These are phyloP conservation scores for Rhododendron henanense DNA, from an alignment of 148 eudicot genomes.

Conservation along the genomic window DNA sequence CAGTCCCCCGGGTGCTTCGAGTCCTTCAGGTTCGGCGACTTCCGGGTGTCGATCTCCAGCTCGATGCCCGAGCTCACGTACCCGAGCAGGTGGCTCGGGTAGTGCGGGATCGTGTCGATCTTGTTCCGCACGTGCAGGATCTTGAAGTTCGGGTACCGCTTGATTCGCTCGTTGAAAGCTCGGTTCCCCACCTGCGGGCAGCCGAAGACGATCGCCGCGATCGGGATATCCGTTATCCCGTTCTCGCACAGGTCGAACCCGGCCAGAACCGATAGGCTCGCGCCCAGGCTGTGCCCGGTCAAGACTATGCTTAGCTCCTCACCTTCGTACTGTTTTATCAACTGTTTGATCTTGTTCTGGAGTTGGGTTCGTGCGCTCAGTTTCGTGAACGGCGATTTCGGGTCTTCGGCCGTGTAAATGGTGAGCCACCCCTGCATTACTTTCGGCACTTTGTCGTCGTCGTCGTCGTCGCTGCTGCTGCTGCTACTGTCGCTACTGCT, in stretches of 20 bases:
- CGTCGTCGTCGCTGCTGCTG: conserved; percentile 5
- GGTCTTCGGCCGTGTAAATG: conserved; percentile 19
- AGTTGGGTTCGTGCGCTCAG: conserved; percentile 15
- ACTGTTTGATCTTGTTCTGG: conserved; percentile 10
- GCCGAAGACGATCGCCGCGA: conserved; percentile 67
- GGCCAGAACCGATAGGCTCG: conserved; percentile 46
- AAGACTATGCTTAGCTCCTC: conserved; percentile 15
- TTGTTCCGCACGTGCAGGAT: conserved; percentile 52
- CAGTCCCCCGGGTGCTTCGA: conserved; percentile 73
- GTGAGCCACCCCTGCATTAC: conserved; percentile 27
- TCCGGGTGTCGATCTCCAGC: conserved; percentile 59
- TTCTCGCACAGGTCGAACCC: conserved; percentile 80
- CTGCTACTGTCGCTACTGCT: neutral
- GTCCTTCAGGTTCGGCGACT: conserved; percentile 61
- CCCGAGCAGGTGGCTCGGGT: conserved; percentile 57
- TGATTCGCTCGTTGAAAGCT: conserved; percentile 47
- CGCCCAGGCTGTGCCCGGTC: conserved; percentile 23
- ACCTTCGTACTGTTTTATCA: conserved; percentile 1
- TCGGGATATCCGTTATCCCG: conserved; percentile 50
- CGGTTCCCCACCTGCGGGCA: conserved; percentile 81
- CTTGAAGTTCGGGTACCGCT: conserved; percentile 44
- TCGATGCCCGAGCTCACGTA: conserved; percentile 56
- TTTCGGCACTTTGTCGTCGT: neutral
- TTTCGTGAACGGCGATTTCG: conserved; percentile 14
- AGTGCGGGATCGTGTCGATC: conserved; percentile 71